A percentile compares a stretch with the other conserved stretches of the same genome.
These are phyloP conservation scores for Ophiostoma pallidulum DNA, from an alignment of 2,329 filamentous ascomycete species.

Conservation along the genomic window DNA sequence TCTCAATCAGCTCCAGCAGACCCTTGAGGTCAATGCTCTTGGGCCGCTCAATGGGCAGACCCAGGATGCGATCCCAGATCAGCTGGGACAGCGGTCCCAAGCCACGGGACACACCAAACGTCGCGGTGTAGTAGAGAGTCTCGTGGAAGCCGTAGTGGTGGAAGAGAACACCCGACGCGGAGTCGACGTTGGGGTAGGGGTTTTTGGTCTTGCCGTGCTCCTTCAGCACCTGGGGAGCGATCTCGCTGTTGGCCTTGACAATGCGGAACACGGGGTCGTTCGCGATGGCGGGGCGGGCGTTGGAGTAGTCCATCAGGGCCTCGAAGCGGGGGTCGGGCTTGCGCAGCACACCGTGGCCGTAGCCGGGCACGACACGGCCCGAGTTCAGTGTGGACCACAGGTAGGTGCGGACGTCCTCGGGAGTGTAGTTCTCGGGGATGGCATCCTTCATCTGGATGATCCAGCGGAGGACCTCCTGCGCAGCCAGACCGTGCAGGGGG, in stretches of 20 bases:
- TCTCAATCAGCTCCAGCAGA: constrained; percentile 58
- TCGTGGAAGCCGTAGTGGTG: constrained; percentile 97
- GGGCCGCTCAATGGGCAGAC: constrained; percentile 90
- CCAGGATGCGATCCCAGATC: constrained; percentile 90
- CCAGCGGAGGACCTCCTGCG: constrained; percentile 95
- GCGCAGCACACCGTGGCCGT: constrained; percentile 89
- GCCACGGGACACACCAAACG: constrained; percentile 58
- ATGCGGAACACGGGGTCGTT: constrained; percentile 86
- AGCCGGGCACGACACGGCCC: constrained; percentile 87
- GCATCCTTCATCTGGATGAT: constrained; percentile 90
- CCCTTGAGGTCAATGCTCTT: constrained; percentile 95
- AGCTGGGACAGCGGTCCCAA: constrained; percentile 88
- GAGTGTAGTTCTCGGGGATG: constrained; percentile 68
- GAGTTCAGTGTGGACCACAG: constrained; percentile 90
- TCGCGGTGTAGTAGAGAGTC: constrained; percentile 84
- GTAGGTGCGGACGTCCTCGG: constrained; percentile 77
- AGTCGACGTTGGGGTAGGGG: constrained; percentile 95
- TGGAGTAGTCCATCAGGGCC: constrained; percentile 92
- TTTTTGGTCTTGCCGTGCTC: constrained; percentile 99
- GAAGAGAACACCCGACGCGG: constrained; percentile 86
- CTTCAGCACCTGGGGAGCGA: constrained; percentile 81
- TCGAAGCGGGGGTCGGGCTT: constrained; percentile 96
- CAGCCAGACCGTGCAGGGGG: constrained; percentile 83
- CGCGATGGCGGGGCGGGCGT: constrained; percentile 73
- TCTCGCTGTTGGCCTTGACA: constrained; percentile 84